Evolutionary conservation across 2,329 filamentous ascomycete species (phyloP), one percentile per base, ranked within the genome.

Genomic region (Pseudocercospora vitis): DNA sequence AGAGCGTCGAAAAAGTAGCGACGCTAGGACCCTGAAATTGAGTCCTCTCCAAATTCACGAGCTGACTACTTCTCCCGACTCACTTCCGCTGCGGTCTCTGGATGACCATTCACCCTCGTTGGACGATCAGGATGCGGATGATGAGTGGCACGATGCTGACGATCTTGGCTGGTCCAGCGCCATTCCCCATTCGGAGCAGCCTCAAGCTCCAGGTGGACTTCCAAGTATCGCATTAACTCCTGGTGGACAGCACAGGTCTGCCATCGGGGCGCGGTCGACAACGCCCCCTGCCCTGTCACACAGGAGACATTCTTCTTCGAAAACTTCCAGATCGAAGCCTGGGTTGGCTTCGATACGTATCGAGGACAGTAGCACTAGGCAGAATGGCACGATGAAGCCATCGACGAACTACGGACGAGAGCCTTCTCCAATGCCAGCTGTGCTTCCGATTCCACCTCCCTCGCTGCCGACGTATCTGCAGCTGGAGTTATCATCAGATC

Each of bases 391-490:
- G 19, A 45, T 45, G 14, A 74, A 71, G 47, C 65, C 68, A 7
- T 67, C 69, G 1, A 59, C 65, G 2, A 63, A 66, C 16, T 67
- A 57, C 55, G 68, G 73, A 58, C 69, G 52, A 11, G 54, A 67
- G 5, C 58, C 69, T 6, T 76, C 75, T 1, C 74, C 74, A 4
- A 76, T 81, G 66, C 78, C 81, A 12, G 62, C 74, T 6, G 71
- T 78, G 2, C 77, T 86, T 31, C 83, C 83, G 11, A 68, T 85
- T 2, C 83, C 83, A 5, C 83, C 83, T 5, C 68, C 84, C 48
- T 86, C 83, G 1, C 74, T 86, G 48, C 81, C 83, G 1, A 85
- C 83, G 0, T 85, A 85, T 63, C 72, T 86, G n/a, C 82, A 85
- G 55, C 73, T 86, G 23, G 83, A 86, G 65, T 74, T 86, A 37